Base-by-base conservation (phyloP, 768 basidiomycete genomes). In the Boletus vermiculosoides region DNA sequence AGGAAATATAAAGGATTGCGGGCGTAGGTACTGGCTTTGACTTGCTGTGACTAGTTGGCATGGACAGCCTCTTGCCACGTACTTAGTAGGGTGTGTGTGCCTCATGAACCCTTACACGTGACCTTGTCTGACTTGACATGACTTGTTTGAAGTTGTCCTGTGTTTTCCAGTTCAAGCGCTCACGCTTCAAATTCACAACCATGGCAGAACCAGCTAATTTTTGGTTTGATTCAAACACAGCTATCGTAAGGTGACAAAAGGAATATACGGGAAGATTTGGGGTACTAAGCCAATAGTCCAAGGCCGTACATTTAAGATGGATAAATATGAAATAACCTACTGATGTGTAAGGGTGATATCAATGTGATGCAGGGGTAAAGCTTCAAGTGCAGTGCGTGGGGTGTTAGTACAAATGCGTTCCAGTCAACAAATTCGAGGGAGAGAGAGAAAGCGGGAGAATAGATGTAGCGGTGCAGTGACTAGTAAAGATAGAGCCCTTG, bases 31-130 rank as follows among this genome's bases (percentile, higher is more conserved):
- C 25, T 54, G 40, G 30, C 12, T 34, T 41, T 63, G 48, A 39
- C 56, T 37, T 18, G 60, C 54, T 45, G 46, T 52, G 39, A 40
- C 39, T 40, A 3, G 39, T 10, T 30, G 30, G 10, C 39, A 11
- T 9, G 54, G 33, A 56, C 55, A 56, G 41, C 55, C 55, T 45
- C 55, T 20, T 30, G 41, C 22, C 30, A 28, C 16, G n/a, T 6
- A 22, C 40, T n/a, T 16, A n/a, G n/a, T n/a, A n/a, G 16, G n/a
- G 25, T 22, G 8, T 34, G n/a, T 22, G n/a, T n/a, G 37, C 28
- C 15, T 45, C 25, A 45, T 34, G 45, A 23, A 39, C 40, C 20
- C 12, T 30, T 23, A 30, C 61, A 62, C 61, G 61, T 62, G 61
- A 63, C 60, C 23, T 48, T 47, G 49, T n/a, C 30, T 28, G 36